A percentile compares a stretch with the other conserved stretches of the same genome.
Evolutionary conservation across 2,329 filamentous ascomycete species (phyloP).

Genomic region (Pseudonectria foliicola): DNA sequence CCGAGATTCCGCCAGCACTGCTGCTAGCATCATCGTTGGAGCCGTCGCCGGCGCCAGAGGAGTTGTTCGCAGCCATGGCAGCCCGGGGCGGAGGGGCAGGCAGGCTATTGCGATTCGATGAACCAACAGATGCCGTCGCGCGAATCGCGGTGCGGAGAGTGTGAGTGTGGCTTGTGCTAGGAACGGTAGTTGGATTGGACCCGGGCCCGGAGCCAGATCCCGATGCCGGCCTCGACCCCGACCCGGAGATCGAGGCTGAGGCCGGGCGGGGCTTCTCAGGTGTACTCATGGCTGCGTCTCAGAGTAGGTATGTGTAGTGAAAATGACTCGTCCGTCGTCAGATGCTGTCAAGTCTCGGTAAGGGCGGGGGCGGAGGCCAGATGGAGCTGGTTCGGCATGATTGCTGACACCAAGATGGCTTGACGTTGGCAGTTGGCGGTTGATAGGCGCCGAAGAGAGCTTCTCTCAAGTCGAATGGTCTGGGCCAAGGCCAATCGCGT

Average conservation of each 20-base stretch:
- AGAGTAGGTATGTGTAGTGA: neutral
- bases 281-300: slow-evolving; percentile 27
- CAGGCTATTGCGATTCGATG: slow-evolving; percentile 24
- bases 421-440: neutral
- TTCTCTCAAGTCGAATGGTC: too few species aligned
- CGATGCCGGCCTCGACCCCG: too few species aligned
- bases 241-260: slow-evolving; percentile 17
- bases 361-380: slow-evolving; percentile 20
- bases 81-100: slow-evolving; percentile 25
- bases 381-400: slow-evolving; percentile 24
- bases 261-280: slow-evolving; percentile 39
- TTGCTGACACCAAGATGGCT: slow-evolving; percentile 16
- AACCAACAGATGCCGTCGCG: slow-evolving; percentile 17
- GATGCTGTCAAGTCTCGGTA: slow-evolving; percentile 18
- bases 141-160: slow-evolving; percentile 14
- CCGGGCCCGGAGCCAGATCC: too few species aligned
- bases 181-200: neutral
- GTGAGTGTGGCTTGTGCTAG: slow-evolving; percentile 21
- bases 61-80: slow-evolving; percentile 18
- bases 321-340: slow-evolving; percentile 4
- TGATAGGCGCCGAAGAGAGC: neutral
- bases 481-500: too few species aligned
- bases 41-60: slow-evolving; percentile 18
- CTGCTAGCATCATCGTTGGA: slow-evolving; percentile 12
- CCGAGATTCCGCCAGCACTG: too few species aligned